Percentiles rank a stretch among this genome's conserved stretches.
Evolutionary conservation across 495 filamentous ascomycete species (phyloP).

Genomic region (Penicillium cataractarum): DNA sequence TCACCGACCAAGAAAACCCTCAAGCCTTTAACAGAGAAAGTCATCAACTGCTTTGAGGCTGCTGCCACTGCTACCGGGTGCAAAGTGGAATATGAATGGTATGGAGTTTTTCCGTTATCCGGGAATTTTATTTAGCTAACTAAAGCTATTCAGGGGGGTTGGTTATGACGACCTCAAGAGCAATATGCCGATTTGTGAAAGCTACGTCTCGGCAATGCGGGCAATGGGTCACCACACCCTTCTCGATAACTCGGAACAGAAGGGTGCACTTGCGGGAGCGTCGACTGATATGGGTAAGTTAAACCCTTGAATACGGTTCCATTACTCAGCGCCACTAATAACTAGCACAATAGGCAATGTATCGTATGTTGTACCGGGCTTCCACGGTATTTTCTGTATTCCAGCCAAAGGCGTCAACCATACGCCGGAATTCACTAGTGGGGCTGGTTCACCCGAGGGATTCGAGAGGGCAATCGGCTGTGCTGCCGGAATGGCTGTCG

Average conservation of each 20-base stretch:
- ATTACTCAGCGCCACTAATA: neutral
- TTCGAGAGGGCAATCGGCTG: conserved; percentile 51
- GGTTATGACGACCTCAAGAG: conserved; percentile 58
- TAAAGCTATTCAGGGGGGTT: conserved; percentile 32
- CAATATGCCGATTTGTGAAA: conserved; percentile 53
- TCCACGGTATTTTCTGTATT: conserved; percentile 62
- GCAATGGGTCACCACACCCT: conserved; percentile 47
- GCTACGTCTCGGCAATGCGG: conserved; percentile 55
- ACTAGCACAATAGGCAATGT: conserved; percentile 57
- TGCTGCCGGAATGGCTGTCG: conserved; percentile 60
- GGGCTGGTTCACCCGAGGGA: conserved; percentile 54
- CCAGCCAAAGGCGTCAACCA: conserved; percentile 56
- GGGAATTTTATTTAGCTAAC: neutral
- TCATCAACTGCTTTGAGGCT: conserved; percentile 60
- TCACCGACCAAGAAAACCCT: conserved; percentile 48
- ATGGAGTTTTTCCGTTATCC: neutral
- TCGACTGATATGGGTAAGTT: conserved; percentile 46
- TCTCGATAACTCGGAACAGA: conserved; percentile 46
- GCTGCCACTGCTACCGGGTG: conserved; percentile 61
- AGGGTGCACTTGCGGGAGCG: conserved; percentile 27
- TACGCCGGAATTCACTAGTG: conserved; percentile 57
- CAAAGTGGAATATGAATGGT: conserved; percentile 49
- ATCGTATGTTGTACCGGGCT: conserved; percentile 58
- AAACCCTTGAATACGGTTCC: neutral
- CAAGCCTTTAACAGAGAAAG: conserved; percentile 49